Base-by-base conservation (phyloP, 345 rosid genomes). In the Citrus unshiu region DNA sequence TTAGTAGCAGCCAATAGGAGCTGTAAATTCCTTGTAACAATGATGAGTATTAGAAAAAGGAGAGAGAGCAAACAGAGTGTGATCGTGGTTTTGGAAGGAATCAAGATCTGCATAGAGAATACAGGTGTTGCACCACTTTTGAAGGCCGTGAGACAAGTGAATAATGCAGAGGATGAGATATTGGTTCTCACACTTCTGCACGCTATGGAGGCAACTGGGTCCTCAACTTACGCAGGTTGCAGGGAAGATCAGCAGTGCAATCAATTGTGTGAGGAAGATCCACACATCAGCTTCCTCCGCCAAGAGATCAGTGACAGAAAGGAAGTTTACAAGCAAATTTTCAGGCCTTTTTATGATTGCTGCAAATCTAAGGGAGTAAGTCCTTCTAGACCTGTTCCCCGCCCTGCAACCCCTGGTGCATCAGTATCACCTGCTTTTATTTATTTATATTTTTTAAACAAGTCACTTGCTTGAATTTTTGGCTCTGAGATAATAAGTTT, bases 321-420 rank as follows among this genome's bases (percentile, higher is more conserved):
- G 70, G 79, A 73, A 39, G 75, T 57, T 73, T 86, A 29, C 68
- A 54, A 6, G 71, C 30, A 51, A 71, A 73, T 82, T 60, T 84
- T 84, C 62, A 74, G 74, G 61, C 84, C 86, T 18, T 86, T 72
- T 56, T 86, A 86, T 63, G n/a, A 82, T 40, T 46, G 16, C 10
- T 82, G 83, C 68, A 84, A 83, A 83, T 54, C 24, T 61, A 82
- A 64, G 16, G 84, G 87, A 73, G 89, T 84, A 75, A 69, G 89
- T 83, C 34, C n/a, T 7, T 1, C 16, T 13, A 1, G 9, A 46
- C 12, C 24, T 35, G 14, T 7, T 8, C 19, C 18, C 7, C 46
- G 39, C 22, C 25, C 12, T 2, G 21, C 61, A 70, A 29, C 10
- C 14, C 16, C 56, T 43, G 9, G 22, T 30, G 27, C 30, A 4